Evolutionary conservation across 78 protist species (phyloP), one percentile per base, ranked within the genome.

Genomic region (Anaeramoeba flamelloides): DNA sequence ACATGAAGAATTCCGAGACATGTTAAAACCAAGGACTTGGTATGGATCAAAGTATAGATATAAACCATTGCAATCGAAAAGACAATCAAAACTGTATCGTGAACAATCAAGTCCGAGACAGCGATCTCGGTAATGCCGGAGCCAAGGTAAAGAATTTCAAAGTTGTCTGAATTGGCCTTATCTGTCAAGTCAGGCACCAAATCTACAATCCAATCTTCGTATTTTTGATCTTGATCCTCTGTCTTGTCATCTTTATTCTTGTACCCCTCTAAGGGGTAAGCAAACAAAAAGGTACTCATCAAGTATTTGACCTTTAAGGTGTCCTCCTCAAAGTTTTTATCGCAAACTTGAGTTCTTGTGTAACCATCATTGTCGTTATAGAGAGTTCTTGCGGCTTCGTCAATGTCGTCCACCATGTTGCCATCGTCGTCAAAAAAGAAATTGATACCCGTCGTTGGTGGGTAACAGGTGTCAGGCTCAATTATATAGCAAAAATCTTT

Each of bases 1-100:
- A 83, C 37, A 38, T 83, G 85, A 34, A 83, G 32, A 77, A 83
- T 83, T 38, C 85, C 85, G 17, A 83, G 2, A 40, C 2, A 3
- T 0, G 84, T 80, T n/a, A 85, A 39, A 77, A 85, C 78, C 75
- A 79, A 30, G 1, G 81, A 76, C 30, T 80, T 69, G 34, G 78
- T 30, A 75, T 80, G 79, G 65, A 74, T 30, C 83, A 8, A 12
- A 41, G 81, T 1, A 83, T 85, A 85, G 65, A 85, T 1, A 77
- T n/a, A 38, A 41, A 85, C 87, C 12, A 79, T 17, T 32, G 79
- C 0, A n/a, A 84, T 31, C 17, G 41, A 1, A 32, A 4, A 34
- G 3, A 84, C n/a, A 64, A 78, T 78, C 39, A 77, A 74, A 30
- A 78, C 38, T 0, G 79, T 81, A 41, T 84, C 86, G 0, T 3